phyloP scores from a whole-genome alignment of 768 basidiomycete genomes.

The Mycena metata region DNA sequence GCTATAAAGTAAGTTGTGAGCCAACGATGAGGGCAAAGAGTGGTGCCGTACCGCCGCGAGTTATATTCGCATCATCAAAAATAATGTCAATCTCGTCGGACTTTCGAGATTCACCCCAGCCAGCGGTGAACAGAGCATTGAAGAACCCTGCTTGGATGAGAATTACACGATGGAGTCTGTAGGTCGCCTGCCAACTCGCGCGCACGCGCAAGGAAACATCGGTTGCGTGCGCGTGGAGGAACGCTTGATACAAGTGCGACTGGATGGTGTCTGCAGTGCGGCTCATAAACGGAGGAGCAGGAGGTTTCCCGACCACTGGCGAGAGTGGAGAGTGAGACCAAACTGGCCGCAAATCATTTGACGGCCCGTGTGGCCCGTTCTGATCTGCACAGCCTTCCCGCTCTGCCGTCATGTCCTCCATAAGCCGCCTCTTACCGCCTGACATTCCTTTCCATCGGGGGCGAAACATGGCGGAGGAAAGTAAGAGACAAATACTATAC shows the following conservation, averaged over 20 bases:
- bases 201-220: conserved; percentile 82
- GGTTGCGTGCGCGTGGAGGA: conserved; percentile 63
- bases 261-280: conserved; percentile 26
- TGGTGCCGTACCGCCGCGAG: conserved; percentile 69
- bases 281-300: conserved; percentile 17
- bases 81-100: conserved; percentile 75
- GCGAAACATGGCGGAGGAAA: neutral
- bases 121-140: conserved; percentile 85
- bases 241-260: conserved; percentile 43
- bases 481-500: neutral
- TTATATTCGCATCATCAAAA: conserved; percentile 91
- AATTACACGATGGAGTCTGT: conserved; percentile 86
- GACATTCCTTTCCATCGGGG: neutral
- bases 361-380: neutral
- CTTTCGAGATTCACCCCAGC: conserved; percentile 74
- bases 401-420: neutral
- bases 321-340: neutral
- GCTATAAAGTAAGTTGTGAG: conserved; percentile 53
- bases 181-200: conserved; percentile 77
- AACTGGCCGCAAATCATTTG: neutral
- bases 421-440: neutral
- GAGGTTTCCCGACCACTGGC: neutral
- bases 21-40: conserved; percentile 31
- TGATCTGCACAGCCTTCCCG: conserved; percentile 1
- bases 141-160: conserved; percentile 95